A percentile compares a stretch with the other conserved stretches of the same genome.
These are phyloP conservation scores for Vitellaria paradoxa DNA, from an alignment of 179 eudicot genomes.

Conservation along the genomic window DNA sequence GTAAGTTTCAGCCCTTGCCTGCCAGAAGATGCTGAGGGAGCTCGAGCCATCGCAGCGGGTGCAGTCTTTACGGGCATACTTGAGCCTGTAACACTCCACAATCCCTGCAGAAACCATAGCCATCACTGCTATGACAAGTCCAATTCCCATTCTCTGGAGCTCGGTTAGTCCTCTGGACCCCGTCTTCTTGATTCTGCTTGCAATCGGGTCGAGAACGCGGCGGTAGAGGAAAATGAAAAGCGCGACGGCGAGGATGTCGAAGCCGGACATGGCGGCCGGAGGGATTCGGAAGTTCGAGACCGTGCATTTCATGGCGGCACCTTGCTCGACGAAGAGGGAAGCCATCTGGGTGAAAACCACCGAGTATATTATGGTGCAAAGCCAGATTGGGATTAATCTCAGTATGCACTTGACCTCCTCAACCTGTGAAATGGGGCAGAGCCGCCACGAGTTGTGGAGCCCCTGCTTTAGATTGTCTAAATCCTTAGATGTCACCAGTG, in stretches of 20 bases:
- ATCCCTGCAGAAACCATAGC: constrained; percentile 69
- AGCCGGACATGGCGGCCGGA: constrained; percentile 71
- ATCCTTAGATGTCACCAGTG: constrained; percentile 38
- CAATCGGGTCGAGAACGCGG: constrained; percentile 45
- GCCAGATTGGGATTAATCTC: constrained; percentile 65
- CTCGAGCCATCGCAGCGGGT: constrained; percentile 38
- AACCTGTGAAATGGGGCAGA: constrained; percentile 69
- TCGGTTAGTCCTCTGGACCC: constrained; percentile 47
- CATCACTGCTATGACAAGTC: constrained; percentile 53
- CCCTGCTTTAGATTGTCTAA: constrained; percentile 18
- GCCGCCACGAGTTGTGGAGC: constrained; percentile 43
- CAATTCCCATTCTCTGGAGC: constrained; percentile 80
- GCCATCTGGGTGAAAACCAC: constrained; percentile 85
- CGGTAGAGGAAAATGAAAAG: constrained; percentile 47
- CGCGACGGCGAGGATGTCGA: constrained; percentile 60
- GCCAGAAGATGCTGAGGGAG: constrained; percentile 66
- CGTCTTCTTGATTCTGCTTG: constrained; percentile 22
- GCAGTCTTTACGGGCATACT: constrained; percentile 39
- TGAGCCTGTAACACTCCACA: constrained; percentile 55
- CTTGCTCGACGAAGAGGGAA: constrained; percentile 75
- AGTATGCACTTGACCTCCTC: constrained; percentile 76
- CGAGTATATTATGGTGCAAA: constrained; percentile 71
- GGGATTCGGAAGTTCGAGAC: constrained; percentile 48
- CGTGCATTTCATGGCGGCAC: constrained; percentile 57
- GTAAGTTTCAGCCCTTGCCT: constrained; percentile 1